Conservation (phyloP, 2,329 filamentous ascomycete species). For the Diplodia intermedia region DNA sequence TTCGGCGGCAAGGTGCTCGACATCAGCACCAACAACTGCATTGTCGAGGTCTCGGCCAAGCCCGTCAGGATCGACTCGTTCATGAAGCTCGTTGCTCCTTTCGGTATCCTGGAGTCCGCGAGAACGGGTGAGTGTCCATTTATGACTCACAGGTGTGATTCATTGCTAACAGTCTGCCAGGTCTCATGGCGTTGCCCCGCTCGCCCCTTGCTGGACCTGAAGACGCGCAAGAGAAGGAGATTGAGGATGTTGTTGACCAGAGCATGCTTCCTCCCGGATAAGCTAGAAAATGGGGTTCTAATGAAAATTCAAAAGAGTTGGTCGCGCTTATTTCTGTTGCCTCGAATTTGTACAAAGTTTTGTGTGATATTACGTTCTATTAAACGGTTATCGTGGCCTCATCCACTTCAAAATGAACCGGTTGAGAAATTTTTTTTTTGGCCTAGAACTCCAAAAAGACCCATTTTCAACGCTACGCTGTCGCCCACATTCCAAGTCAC, state of each 20-base stretch:
- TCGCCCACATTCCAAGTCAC: neutral
- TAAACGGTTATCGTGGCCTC: slow-evolving; percentile 4
- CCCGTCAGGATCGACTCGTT: slow-evolving; percentile 94
- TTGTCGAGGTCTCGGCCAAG: slow-evolving; percentile 96
- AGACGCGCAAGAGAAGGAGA: slow-evolving; percentile 82
- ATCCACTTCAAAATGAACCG: neutral
- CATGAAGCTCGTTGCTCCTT: slow-evolving; percentile 92
- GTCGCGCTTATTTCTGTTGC: neutral
- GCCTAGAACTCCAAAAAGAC: slow-evolving; percentile 10
- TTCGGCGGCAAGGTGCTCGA: slow-evolving; percentile 97
- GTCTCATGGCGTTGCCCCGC: slow-evolving; percentile 94
- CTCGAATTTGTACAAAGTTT: slow-evolving; percentile 21
- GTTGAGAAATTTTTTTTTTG: slow-evolving; percentile 8
- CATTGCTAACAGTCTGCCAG: slow-evolving; percentile 43
- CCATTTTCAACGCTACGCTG: neutral
- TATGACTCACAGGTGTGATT: slow-evolving; percentile 8
- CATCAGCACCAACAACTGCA: slow-evolving; percentile 98
- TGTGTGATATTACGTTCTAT: slow-evolving; percentile 18
- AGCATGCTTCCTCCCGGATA: slow-evolving; percentile 93
- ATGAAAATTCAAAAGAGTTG: slow-evolving; percentile 29
- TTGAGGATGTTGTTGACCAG: slow-evolving; percentile 91
- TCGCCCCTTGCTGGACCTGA: slow-evolving; percentile 81
- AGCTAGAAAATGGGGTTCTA: slow-evolving; percentile 35
- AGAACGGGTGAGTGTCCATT: slow-evolving; percentile 69
- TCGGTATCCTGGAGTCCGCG: slow-evolving; percentile 95